Evolutionary conservation across 805 yeast genomes (phyloP), one percentile per base, ranked within the genome.

Genomic region (Nakazawaea peltata): DNA sequence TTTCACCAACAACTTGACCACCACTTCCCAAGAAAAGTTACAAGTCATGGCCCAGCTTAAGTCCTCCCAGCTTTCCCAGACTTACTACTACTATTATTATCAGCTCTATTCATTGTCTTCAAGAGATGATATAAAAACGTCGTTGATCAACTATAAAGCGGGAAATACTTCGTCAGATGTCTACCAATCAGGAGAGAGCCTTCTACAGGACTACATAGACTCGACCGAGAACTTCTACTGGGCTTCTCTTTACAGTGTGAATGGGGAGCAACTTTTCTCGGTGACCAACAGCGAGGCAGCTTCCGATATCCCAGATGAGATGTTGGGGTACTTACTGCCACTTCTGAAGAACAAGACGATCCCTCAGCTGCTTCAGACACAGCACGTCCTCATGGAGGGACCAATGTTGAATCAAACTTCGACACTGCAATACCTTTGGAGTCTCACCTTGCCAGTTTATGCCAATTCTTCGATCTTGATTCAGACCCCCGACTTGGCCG

Each of bases 41-140:
- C 73, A 72, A 46, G 84, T 84, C 29, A 82, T 86, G 15, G 82
- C 95, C 2, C 82, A 82, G 53, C 61, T 87, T 37, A 86, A 85
- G 54, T 75, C 90, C 0, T 71, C 88, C 0, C 95, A 87, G 54
- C 63, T 86, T 15, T 69, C 68, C 36, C 95, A 85, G 56, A 70
- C 74, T 27, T 59, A 83, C 39, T 71, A 71, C 40, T 69, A 65
- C 41, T 61, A 74, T 19, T 79, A 75, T 51, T 82, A 78, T 49
- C 94, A 85, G 54, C 69, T 78, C 2, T 68, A 69, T 38, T 77
- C 81, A 63, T 59, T 86, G 8, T 60, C 84, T 1, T 63, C 74
- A 3, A 68, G 78, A 45, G 82, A 76, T 39, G 54, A 77, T 1
- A 51, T 87, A 7, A 79, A 77, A 42, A 47, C 56, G 11, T 76